Evolutionary conservation across 2,329 filamentous ascomycete species (phyloP).

Genomic region (Ophiosphaerella herpotricha): DNA sequence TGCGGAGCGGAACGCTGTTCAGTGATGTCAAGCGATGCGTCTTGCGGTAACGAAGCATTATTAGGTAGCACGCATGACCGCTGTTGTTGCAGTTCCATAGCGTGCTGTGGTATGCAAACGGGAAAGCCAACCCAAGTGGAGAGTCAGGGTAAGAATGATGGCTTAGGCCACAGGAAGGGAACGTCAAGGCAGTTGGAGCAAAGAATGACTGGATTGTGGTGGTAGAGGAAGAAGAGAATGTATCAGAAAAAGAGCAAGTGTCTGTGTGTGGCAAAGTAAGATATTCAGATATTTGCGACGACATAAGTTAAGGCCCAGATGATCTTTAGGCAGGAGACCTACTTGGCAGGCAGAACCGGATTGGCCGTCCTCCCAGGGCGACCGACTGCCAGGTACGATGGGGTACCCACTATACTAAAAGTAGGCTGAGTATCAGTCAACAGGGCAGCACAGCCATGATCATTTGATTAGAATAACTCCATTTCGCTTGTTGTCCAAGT

Average conservation of each 20-base stretch:
- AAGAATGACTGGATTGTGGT: conserved; percentile 51
- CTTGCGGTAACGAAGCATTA: conserved; percentile 48
- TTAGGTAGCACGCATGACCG: conserved; percentile 49
- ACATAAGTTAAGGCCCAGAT: conserved; percentile 37
- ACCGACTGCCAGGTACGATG: conserved; percentile 31
- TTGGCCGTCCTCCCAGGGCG: conserved; percentile 30
- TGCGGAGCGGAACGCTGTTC: conserved; percentile 42
- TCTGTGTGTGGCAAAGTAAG: conserved; percentile 22
- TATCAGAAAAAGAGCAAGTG: conserved; percentile 23
- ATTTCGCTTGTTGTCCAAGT: conserved; percentile 38
- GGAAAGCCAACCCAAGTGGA: conserved; percentile 29
- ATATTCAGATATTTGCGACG: conserved; percentile 32
- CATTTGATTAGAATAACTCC: conserved; percentile 41
- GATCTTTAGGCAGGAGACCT: conserved; percentile 28
- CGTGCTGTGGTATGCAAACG: conserved; percentile 24
- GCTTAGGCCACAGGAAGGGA: conserved; percentile 44
- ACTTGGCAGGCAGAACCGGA: conserved; percentile 27
- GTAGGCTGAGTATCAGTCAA: conserved; percentile 28
- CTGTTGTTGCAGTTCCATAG: conserved; percentile 42
- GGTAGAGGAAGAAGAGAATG: conserved; percentile 38
- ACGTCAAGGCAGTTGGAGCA: conserved; percentile 49
- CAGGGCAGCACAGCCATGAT: conserved; percentile 35
- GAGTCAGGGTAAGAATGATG: conserved; percentile 46
- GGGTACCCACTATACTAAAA: conserved; percentile 37
- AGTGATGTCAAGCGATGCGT: conserved; percentile 16